Conservation (phyloP, 371 early-diverging fungal genomes). For the Rhizopus microsporus region DNA sequence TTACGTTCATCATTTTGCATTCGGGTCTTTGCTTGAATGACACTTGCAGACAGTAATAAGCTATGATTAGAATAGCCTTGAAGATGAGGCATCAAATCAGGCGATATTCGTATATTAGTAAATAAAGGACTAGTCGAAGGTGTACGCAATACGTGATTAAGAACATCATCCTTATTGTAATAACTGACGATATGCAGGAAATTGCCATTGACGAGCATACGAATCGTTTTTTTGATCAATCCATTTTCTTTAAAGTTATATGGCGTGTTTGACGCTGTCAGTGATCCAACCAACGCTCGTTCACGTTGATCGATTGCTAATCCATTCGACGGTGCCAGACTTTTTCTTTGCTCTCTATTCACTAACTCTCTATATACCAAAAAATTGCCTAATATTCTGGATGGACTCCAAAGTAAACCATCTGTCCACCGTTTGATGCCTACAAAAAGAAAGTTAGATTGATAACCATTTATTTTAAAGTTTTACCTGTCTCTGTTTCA, state of each 20-base stretch:
- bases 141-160: constrained; percentile 52
- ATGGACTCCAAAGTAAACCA: constrained; percentile 70
- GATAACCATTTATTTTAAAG: background rate
- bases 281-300: constrained; percentile 59
- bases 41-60: constrained; percentile 1
- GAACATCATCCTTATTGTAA: constrained; percentile 76
- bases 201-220: constrained; percentile 72
- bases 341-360: constrained; percentile 32
- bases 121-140: constrained; percentile 53
- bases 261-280: constrained; percentile 51
- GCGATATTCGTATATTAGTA: constrained; percentile 46
- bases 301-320: constrained; percentile 31
- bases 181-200: constrained; percentile 85
- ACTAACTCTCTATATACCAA: constrained; percentile 64
- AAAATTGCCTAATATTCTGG: constrained; percentile 66
- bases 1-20: background rate
- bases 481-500: constrained; percentile 62
- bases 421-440: constrained; percentile 80
- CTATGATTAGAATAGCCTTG: constrained; percentile 6
- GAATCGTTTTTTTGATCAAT: constrained; percentile 84
- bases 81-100: constrained; percentile 35
- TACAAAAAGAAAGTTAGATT: background rate
- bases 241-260: constrained; percentile 78
- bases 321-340: no score
- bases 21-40: background rate